These are phyloP conservation scores for Alternaria burnsii DNA, from an alignment of 2,329 filamentous ascomycete genomes.

Conservation along the genomic window DNA sequence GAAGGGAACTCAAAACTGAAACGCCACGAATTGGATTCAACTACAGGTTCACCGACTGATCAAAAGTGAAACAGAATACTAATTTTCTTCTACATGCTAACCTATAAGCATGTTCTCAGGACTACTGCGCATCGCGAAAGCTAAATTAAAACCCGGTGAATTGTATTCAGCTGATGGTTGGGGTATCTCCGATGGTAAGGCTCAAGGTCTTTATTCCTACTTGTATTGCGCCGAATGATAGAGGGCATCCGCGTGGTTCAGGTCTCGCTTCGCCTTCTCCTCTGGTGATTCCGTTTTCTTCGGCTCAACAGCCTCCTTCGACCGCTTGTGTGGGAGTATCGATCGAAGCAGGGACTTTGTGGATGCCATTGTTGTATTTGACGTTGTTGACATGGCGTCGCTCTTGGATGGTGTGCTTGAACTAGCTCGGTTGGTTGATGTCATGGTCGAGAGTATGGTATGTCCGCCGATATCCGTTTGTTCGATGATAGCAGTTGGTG, in stretches of 20 bases:
- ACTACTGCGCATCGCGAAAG: no score
- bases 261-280: conserved; percentile 21
- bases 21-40: no score
- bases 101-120: no score
- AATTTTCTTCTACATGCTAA: no score
- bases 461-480: rapidly evolving
- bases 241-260: conserved; percentile 26
- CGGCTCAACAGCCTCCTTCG: conserved; percentile 5
- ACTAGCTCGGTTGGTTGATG: not conserved
- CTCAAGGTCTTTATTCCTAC: not conserved
- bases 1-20: no score
- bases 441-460: conserved; percentile 6
- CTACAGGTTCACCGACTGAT: no score
- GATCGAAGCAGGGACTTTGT: conserved; percentile 35
- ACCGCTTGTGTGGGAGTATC: conserved; percentile 25
- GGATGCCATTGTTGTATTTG: conserved; percentile 36
- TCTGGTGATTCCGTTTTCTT: conserved; percentile 12
- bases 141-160: not conserved
- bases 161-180: not conserved
- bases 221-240: conserved; percentile 8
- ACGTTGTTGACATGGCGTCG: conserved; percentile 28
- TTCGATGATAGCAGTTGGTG: not conserved
- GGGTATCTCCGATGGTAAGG: no score
- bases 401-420: conserved; percentile 11
- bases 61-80: not conserved